Percentiles rank a stretch among this genome's conserved stretches.
Conservation (phyloP, 2,329 filamentous ascomycete genomes). For the Penicillium sp. region DNA sequence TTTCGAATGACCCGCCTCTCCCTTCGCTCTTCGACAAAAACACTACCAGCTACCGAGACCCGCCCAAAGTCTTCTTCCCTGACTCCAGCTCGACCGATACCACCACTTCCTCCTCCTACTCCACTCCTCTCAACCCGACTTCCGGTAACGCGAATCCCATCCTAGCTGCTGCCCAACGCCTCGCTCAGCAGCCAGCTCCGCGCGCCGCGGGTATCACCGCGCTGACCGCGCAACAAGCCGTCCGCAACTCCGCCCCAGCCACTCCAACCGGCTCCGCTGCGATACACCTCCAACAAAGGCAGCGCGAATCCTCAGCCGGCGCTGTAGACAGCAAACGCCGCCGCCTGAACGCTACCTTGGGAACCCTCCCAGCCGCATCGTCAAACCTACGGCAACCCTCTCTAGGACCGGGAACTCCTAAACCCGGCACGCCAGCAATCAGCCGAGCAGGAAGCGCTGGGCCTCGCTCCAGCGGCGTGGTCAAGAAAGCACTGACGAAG, state of each 20-base stretch:
- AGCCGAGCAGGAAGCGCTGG: conserved; percentile 56
- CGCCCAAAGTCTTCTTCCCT: conserved; percentile 48
- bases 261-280: conserved; percentile 39
- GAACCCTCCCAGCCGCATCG: conserved; percentile 50
- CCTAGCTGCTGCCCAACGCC: conserved; percentile 48
- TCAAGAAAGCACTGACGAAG: conserved; percentile 48
- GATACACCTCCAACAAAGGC: conserved; percentile 42
- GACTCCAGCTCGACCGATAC: conserved; percentile 43
- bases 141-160: conserved; percentile 53
- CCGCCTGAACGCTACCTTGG: conserved; percentile 50
- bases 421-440: conserved; percentile 50
- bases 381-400: conserved; percentile 57
- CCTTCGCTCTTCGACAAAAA: conserved; percentile 53
- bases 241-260: conserved; percentile 43
- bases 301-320: conserved; percentile 53
- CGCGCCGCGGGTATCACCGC: conserved; percentile 34
- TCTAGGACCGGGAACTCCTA: conserved; percentile 59
- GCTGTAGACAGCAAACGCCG: conserved; percentile 56
- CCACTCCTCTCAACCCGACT: conserved; percentile 50
- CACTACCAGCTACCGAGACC: conserved; percentile 40
- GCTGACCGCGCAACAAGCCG: conserved; percentile 36
- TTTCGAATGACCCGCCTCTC: conserved; percentile 54
- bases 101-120: conserved; percentile 36
- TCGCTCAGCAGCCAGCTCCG: conserved; percentile 37
- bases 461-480: conserved; percentile 41